Evolutionary conservation across 139 green algal species (phyloP), one percentile per base, ranked within the genome.

Genomic region (Mychonastes homosphaera): DNA sequence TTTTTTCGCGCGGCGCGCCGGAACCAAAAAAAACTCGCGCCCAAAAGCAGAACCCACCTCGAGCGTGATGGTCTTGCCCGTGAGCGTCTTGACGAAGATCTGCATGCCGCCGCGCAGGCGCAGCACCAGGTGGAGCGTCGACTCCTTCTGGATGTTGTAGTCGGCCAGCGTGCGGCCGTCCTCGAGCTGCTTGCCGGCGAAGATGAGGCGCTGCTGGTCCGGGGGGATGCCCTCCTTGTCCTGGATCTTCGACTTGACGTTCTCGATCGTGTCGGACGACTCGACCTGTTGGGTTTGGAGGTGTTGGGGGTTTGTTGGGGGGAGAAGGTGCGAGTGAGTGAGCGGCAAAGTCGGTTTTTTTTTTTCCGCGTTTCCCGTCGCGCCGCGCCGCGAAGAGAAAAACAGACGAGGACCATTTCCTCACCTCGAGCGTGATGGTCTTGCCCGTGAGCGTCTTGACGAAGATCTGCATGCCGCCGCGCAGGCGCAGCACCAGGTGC

Each of bases 111-210:
- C 75, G n/a, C 77, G 75, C 43, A 84, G 75, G 30, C 80, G 74
- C 29, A 87, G 76, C 63, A 87, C 80, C 63, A 87, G 67, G 56
- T 87, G 80, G 18, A 87, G 72, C 1, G 80, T 87, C 16, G 58
- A 76, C 73, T 87, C 87, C 79, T 96, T 96, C 78, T 96, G 87
- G 61, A 96, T 95, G 78, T 96, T 96, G 89, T 96, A 97, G 74
- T 97, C 89, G 4, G 89, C 86, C 54, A 96, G 79, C 16, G 89
- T 96, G 69, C 89, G 83, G 29, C 89, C 89, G 56, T 96, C 89
- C 78, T 96, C 89, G 62, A 96, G 84, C 83, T 96, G 89, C 82
- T 97, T 97, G 73, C 89, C 89, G 21, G 89, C 89, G 60, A 97
- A 97, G 65, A 97, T 97, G 44, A 97, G 77, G 43, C 89, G 82